Evolutionary conservation across 495 filamentous ascomycete species (phyloP).

Genomic region (Penicillium pulvis): DNA sequence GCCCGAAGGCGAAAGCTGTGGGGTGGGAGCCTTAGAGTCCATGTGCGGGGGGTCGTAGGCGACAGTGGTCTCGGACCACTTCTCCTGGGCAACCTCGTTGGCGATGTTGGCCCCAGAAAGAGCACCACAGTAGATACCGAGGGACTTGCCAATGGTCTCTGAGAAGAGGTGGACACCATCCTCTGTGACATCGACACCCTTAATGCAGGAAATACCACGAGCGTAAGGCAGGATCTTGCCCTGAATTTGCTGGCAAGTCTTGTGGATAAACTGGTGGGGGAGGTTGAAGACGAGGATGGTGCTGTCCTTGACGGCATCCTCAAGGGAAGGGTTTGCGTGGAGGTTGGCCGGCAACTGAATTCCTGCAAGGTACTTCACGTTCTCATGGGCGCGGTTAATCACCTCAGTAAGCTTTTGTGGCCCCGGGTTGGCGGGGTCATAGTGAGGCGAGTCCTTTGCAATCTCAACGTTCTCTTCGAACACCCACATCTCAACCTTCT

Average conservation of each 20-base stretch:
- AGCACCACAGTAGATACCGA: constrained; percentile 96
- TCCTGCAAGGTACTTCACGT: constrained; percentile 92
- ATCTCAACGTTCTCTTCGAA: constrained; percentile 84
- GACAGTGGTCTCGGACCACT: constrained; percentile 95
- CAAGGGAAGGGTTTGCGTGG: constrained; percentile 84
- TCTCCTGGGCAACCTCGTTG: constrained; percentile 89
- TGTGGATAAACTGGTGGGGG: constrained; percentile 95
- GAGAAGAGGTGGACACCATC: constrained; percentile 84
- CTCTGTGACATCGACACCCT: constrained; percentile 89
- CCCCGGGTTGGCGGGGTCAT: constrained; percentile 57
- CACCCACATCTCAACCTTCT: constrained; percentile 96
- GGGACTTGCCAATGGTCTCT: constrained; percentile 86
- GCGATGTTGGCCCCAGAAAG: constrained; percentile 97
- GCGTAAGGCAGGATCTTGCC: constrained; percentile 90
- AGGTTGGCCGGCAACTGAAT: constrained; percentile 85
- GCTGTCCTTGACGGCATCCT: constrained; percentile 76
- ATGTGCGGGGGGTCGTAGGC: constrained; percentile 93
- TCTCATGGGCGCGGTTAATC: constrained; percentile 94
- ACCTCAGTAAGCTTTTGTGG: constrained; percentile 84
- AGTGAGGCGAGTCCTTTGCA: constrained; percentile 62
- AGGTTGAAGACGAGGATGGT: constrained; percentile 95
- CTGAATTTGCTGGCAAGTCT: constrained; percentile 80
- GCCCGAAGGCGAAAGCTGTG: constrained; percentile 54
- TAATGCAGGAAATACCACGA: constrained; percentile 95
- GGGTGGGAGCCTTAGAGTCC: constrained; percentile 71